phyloP scores from a whole-genome alignment of 306 rosid genomes.

The Castanospermum australe region DNA sequence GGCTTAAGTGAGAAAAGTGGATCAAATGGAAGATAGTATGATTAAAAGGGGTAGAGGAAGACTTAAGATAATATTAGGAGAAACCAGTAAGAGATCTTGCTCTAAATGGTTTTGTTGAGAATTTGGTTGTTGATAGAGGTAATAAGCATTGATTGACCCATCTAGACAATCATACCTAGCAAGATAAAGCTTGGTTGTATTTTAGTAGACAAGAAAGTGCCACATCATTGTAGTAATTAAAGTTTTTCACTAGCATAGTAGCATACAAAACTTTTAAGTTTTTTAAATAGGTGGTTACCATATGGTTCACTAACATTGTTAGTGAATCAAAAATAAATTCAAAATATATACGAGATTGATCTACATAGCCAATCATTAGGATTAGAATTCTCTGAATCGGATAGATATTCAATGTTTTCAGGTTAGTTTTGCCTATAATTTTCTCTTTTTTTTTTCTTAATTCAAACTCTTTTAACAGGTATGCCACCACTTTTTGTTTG shows the following conservation, averaged over 20 bases:
- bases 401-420: not conserved
- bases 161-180: too few relatives aligned
- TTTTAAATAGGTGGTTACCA: not conserved
- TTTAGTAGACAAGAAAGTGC: not conserved
- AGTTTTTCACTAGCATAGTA: not conserved
- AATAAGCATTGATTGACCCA: too few relatives aligned
- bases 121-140: not conserved
- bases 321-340: not conserved
- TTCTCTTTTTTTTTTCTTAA: not conserved
- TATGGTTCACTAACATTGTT: not conserved
- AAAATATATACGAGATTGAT: not conserved
- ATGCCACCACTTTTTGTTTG: conserved; percentile 52
- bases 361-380: not conserved
- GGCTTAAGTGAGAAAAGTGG: too few relatives aligned
- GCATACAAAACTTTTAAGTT: not conserved
- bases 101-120: not conserved
- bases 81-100: too few relatives aligned
- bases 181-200: not conserved
- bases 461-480: conserved; percentile 37
- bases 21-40: too few relatives aligned
- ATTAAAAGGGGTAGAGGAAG: not conserved
- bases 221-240: not conserved
- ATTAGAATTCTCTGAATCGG: not conserved
- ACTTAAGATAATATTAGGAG: not conserved
- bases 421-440: not conserved